These are phyloP conservation scores for Oryza glumipatula DNA, from an alignment of 176 grass and related monocot species.

Conservation along the genomic window DNA sequence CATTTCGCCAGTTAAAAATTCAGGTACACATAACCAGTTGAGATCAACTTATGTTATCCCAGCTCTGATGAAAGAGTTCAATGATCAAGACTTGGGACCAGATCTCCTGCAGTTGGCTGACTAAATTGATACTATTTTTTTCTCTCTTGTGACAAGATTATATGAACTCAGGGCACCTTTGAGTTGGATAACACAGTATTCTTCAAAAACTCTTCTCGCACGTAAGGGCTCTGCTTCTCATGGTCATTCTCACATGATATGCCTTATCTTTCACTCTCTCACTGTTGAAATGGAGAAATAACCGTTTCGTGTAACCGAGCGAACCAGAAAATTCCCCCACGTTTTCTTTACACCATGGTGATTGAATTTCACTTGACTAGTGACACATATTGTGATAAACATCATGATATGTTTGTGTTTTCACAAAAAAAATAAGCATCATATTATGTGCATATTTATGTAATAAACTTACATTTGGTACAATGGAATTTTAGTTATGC, in stretches of 20 bases:
- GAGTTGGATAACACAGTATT: conserved; percentile 77
- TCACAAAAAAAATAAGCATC: too few relatives aligned
- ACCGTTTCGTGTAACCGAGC: too few relatives aligned
- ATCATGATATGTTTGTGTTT: too few relatives aligned
- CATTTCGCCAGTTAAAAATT: conserved; percentile 57
- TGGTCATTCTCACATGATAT: neutral
- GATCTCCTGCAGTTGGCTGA: conserved; percentile 41
- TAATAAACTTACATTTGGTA: neutral
- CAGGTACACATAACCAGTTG: too few relatives aligned
- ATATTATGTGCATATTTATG: neutral
- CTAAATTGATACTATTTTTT: conserved; percentile 27
- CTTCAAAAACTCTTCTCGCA: conserved; percentile 56
- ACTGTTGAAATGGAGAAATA: too few relatives aligned
- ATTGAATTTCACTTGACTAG: too few relatives aligned
- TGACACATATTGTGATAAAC: too few relatives aligned
- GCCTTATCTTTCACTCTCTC: too few relatives aligned
- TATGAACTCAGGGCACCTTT: conserved; percentile 71
- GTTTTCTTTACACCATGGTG: too few relatives aligned
- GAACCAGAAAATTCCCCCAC: too few relatives aligned
- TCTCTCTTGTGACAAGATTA: conserved; percentile 86
- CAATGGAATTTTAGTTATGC: neutral
- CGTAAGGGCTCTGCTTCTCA: conserved; percentile 29
- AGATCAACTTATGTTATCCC: conserved; percentile 62
- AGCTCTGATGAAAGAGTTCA: conserved; percentile 57
- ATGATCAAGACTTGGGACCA: conserved; percentile 64